Base-by-base conservation (phyloP, 306 rosid species). In the Castanospermum australe region DNA sequence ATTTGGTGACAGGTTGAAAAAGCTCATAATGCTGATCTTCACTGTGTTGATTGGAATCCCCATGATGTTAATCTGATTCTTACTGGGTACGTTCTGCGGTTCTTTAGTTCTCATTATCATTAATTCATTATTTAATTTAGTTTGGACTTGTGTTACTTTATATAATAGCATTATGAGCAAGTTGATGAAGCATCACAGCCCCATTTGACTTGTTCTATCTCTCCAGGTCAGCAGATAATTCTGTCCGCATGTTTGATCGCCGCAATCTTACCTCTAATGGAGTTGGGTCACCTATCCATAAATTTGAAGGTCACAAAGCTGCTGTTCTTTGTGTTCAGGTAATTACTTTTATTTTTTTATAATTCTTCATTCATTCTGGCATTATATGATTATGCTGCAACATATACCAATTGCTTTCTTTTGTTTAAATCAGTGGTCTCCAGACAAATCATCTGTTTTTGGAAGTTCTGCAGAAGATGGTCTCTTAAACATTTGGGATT, bases 391-490 rank as follows among this genome's bases (percentile, higher is more conserved):
- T 12, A 24, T 11, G 21, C 76, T 32, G 76, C 64, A 33, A 35
- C 8, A 33, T 71, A 33, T 54, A 24, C 55, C 57, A 15, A 71
- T 50, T 24, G n/a, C 45, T 73, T 67, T 22, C 73, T 63, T 52
- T 47, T 25, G 51, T 83, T 24, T 84, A 36, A 75, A 85, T 76
- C 94, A 96, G 99, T 96, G 99, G 99, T 96, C 90, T 79, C 99
- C 99, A 5, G 99, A 96, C 88, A 93, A 92, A 81, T 82, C 99
- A 45, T 88, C 99, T 67, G 92, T 96, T 64, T 96, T 96, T 88
- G 99, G 99, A 87, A 96, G 99, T 77, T 93, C 99, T 59, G 99
- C 99, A 9, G 99, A 96, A 85, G 99, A 96, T 77, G 99, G 99
- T 73, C 89, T 96, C 69, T 84, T 96, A 15, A 91, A 96, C 84